Evolutionary conservation across 768 basidiomycete genomes (phyloP).

Genomic region (Lentinus brumalis): DNA sequence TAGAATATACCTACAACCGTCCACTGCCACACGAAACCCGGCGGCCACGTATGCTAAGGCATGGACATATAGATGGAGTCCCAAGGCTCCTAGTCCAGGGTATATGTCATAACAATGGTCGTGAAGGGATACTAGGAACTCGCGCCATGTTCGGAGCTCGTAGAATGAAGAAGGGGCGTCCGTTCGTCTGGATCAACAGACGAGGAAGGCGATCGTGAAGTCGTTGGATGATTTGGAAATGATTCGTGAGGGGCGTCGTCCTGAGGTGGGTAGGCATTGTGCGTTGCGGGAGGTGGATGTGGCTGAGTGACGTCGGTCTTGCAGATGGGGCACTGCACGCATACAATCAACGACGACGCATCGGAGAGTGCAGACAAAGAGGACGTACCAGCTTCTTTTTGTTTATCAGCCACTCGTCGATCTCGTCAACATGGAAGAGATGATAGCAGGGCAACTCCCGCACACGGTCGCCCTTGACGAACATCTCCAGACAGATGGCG

Average conservation of each 20-base stretch:
- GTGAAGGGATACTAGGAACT: not conserved
- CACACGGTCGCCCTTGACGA: conserved; percentile 85
- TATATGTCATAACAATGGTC: conserved; percentile 13
- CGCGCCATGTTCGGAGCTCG: not conserved
- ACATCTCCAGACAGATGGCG: conserved; percentile 89
- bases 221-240: not conserved
- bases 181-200: not conserved
- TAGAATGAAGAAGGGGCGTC: conserved; percentile 6
- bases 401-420: conserved; percentile 90
- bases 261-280: not conserved
- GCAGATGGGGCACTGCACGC: conserved; percentile 81
- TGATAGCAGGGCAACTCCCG: conserved; percentile 93
- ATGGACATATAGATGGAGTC: not conserved
- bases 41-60: not conserved
- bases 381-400: conserved; percentile 86
- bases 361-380: not conserved
- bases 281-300: not conserved
- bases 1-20: not conserved
- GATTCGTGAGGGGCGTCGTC: not conserved
- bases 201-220: not conserved
- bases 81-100: not conserved
- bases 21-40: not conserved
- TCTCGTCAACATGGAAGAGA: conserved; percentile 90
- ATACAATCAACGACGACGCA: conserved; percentile 1
- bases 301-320: conserved; percentile 85